Base-by-base conservation (phyloP, 441 rosid species). In the Gossypium aridum region DNA sequence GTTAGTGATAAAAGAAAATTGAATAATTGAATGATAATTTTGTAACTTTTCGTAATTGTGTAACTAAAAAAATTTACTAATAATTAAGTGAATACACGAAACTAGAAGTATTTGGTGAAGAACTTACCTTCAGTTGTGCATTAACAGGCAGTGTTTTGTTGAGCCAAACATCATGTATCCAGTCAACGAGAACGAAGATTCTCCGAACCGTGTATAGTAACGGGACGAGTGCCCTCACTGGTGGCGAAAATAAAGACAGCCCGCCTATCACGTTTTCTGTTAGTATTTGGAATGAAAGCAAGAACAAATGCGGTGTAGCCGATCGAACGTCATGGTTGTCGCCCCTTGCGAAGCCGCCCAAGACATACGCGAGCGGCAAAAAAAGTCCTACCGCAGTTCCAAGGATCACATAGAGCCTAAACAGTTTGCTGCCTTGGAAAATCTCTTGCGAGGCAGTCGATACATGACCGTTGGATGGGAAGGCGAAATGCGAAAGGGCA, bases 271-370 rank as follows among this genome's bases (percentile, higher is more conserved):
- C 71, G 68, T 91, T 95, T 83, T 91, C 98, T 0, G 97, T 87
- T 23, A 95, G 88, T 65, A 95, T 93, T 80, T 95, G 99, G 80
- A 88, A 91, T 0, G 96, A 90, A 16, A 91, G 89, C 80, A 93
- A 75, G 86, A 93, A 93, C 81, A 91, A 72, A 70, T 90, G 97
- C 2, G 96, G 98, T 0, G 99, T 90, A 0, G 95, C 92, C 9
- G 97, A 90, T 25, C 92, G 84, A 31, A 90, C 96, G 0, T 95
- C 98, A 2, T 84, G 84, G 7, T 89, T 90, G 60, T 93, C 97
- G 1, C 97, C 98, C 76, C 98, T 83, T 0, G 99, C 99, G 0
- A 95, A 91, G 28, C 98, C 99, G 0, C 99, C 98, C 73, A 95
- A 57, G 43, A 89, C 97, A 20, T 93, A 95, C 1, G 94, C 93